Percentiles rank a stretch among this genome's conserved stretches.
phyloP scores from a whole-genome alignment of 805 yeast species.

The Pichia californica region DNA sequence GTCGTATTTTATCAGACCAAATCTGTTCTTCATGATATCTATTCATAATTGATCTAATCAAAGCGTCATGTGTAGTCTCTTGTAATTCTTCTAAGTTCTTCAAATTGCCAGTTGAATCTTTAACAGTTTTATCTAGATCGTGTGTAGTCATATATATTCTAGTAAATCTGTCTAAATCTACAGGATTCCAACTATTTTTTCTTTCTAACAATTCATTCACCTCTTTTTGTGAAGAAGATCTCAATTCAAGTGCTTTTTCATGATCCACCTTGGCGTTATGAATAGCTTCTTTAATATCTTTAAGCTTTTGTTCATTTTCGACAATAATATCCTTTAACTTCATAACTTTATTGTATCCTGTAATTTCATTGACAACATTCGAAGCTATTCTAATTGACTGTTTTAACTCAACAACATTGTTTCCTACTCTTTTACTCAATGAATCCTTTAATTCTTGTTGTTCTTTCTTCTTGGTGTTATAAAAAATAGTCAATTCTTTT shows the following conservation, averaged over 20 bases:
- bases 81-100: conserved; percentile 51
- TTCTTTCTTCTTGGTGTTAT: conserved; percentile 18
- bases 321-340: conserved; percentile 58
- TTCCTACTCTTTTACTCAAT: conserved; percentile 37
- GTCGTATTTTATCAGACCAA: conserved; percentile 94
- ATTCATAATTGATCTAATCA: conserved; percentile 73
- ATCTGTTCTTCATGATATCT: conserved; percentile 95
- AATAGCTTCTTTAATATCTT: conserved; percentile 42
- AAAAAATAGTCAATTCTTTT: conserved; percentile 25
- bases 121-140: conserved; percentile 55
- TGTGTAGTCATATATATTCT: conserved; percentile 77
- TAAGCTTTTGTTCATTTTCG: conserved; percentile 44
- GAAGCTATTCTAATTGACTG: conserved; percentile 55
- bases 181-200: conserved; percentile 72
- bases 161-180: conserved; percentile 81
- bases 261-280: conserved; percentile 44
- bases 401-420: conserved; percentile 49
- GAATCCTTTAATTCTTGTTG: conserved; percentile 30
- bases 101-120: conserved; percentile 40
- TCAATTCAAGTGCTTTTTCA: conserved; percentile 51
- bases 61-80: conserved; percentile 61
- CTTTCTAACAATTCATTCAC: conserved; percentile 83
- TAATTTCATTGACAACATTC: conserved; percentile 74
- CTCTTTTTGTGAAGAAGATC: conserved; percentile 72
- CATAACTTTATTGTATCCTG: conserved; percentile 85